phyloP scores from a whole-genome alignment of 2,329 filamentous ascomycete species.

The Nigrospora osmanthi region DNA sequence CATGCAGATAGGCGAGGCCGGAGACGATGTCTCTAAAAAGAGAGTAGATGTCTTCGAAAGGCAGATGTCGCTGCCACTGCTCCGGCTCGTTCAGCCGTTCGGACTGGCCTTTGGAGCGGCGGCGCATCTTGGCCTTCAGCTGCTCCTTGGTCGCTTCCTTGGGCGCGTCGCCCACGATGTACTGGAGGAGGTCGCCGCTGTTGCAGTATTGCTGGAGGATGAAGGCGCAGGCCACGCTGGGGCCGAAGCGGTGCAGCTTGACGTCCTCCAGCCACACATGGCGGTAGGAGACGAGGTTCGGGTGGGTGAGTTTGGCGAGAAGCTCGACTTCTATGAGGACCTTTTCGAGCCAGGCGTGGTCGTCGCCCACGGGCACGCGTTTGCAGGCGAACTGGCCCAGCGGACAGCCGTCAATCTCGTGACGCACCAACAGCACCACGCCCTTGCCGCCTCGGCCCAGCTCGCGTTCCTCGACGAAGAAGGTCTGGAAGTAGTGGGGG shows the following conservation, averaged over 20 bases:
- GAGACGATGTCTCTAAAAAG: constrained; percentile 95
- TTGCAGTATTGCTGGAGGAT: constrained; percentile 99
- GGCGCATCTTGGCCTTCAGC: constrained; percentile 78
- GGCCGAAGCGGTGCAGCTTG: constrained; percentile 76
- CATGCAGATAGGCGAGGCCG: constrained; percentile 82
- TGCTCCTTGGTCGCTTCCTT: constrained; percentile 69
- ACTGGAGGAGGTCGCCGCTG: constrained; percentile 79
- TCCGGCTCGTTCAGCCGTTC: constrained; percentile 51
- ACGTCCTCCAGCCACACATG: constrained; percentile 96
- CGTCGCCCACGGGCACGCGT: constrained; percentile 87
- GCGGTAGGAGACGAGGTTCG: constrained; percentile 91
- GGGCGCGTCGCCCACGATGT: constrained; percentile 64
- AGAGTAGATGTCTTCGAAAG: constrained; percentile 91
- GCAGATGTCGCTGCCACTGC: constrained; percentile 33
- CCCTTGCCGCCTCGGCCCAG: constrained; percentile 89
- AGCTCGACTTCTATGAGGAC: constrained; percentile 88
- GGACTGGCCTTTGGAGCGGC: constrained; percentile 69
- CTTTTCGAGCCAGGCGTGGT: constrained; percentile 93
- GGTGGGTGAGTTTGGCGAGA: constrained; percentile 83
- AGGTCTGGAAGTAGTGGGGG: constrained; percentile 84
- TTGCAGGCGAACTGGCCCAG: constrained; percentile 95
- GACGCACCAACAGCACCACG: constrained; percentile 87
- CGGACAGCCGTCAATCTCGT: constrained; percentile 81
- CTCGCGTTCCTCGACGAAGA: constrained; percentile 84
- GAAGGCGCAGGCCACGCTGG: constrained; percentile 88